Conservation (phyloP, 805 yeast species). For the Pichia ethanolica region DNA sequence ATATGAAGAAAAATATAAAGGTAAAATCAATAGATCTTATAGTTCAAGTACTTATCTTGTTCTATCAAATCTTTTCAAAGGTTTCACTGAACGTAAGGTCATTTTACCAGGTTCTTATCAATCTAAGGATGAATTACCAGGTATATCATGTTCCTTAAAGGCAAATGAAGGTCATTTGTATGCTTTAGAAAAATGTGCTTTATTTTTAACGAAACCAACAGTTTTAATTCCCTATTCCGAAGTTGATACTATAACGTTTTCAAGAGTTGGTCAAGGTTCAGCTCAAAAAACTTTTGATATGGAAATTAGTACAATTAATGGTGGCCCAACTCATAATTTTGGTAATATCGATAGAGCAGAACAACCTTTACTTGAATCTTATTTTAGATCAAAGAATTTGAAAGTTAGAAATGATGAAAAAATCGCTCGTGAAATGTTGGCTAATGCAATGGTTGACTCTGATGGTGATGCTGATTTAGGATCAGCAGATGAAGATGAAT, state of each 20-base stretch:
- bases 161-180: slow-evolving; percentile 93
- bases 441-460: slow-evolving; percentile 59
- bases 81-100: slow-evolving; percentile 80
- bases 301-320: slow-evolving; percentile 63
- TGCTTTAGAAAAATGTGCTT: slow-evolving; percentile 84
- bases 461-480: slow-evolving; percentile 55
- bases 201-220: slow-evolving; percentile 92
- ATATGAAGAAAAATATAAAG: slow-evolving; percentile 67
- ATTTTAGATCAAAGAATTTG: slow-evolving; percentile 68
- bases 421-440: slow-evolving; percentile 75
- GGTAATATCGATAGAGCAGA: slow-evolving; percentile 89
- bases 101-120: slow-evolving; percentile 77
- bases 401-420: slow-evolving; percentile 83
- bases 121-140: slow-evolving; percentile 73
- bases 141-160: slow-evolving; percentile 84
- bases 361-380: slow-evolving; percentile 70
- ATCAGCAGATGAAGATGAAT: slow-evolving; percentile 70
- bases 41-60: slow-evolving; percentile 83
- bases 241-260: slow-evolving; percentile 66
- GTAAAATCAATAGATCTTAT: slow-evolving; percentile 57
- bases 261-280: slow-evolving; percentile 80
- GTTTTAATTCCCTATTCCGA: slow-evolving; percentile 84
- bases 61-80: slow-evolving; percentile 79
- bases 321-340: slow-evolving; percentile 67
- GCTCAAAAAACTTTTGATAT: slow-evolving; percentile 89